Conservation (phyloP, 139 green algal species). For the Volvox reticuliferus region DNA sequence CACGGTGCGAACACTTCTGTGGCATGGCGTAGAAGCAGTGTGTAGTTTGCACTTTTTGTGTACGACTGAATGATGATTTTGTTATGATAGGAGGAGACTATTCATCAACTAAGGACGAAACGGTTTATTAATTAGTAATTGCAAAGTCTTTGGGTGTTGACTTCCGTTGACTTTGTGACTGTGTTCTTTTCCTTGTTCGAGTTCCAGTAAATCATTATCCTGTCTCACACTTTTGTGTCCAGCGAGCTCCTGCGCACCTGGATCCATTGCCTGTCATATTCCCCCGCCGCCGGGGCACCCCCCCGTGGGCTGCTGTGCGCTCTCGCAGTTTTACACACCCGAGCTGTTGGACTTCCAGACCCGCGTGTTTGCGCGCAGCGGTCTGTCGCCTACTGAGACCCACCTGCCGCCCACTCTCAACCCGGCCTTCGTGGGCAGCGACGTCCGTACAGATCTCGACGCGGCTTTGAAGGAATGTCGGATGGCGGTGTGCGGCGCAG, state of each 20-base stretch:
- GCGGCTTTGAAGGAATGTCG: constrained; percentile 50
- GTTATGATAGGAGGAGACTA: no score
- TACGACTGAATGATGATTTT: no score
- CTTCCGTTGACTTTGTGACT: no score
- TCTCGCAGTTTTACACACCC: constrained; percentile 25
- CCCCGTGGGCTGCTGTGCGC: neutral
- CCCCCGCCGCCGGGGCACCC: no score
- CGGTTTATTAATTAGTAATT: no score
- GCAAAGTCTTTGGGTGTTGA: no score
- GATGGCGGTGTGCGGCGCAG: constrained; percentile 50
- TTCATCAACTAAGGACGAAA: no score
- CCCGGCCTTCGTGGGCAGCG: constrained; percentile 18
- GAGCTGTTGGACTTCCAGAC: constrained; percentile 41
- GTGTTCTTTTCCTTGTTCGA: no score
- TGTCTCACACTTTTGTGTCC: neutral
- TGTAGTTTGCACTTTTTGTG: no score
- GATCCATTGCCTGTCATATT: neutral
- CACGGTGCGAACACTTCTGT: no score
- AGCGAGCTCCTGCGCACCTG: neutral
- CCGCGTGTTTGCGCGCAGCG: constrained; percentile 8
- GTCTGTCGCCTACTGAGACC: constrained; percentile 2
- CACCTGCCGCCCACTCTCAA: constrained; percentile 31
- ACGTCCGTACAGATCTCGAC: constrained; percentile 18
- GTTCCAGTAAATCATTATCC: no score
- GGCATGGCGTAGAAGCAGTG: no score